Base-by-base conservation (phyloP, 352 stramenopile species). In the Phytophthora agathidicida region DNA sequence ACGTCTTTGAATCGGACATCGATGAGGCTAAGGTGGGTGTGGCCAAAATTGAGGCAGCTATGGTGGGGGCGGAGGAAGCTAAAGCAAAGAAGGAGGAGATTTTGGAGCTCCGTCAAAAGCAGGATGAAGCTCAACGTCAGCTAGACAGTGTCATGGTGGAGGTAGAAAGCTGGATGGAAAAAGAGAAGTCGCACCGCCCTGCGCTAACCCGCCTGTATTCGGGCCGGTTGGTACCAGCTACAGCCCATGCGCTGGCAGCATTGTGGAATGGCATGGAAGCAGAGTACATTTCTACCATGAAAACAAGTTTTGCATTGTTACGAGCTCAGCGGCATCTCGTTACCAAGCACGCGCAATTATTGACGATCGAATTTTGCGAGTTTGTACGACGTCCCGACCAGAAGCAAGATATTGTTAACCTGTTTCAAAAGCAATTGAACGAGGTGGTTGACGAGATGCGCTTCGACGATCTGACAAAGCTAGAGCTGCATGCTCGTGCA, bases 41-140 rank as follows among this genome's bases (percentile, higher is more conserved):
- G 7, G 16, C 48, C 2, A 60, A 47, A 6, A 64, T 71, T 1
- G 68, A 86, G 35, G 60, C 71, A 2, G 51, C 63, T 0, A 44
- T 93, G 7, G 62, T 77, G 8, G 75, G 86, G 35, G 83, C 70
- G 5, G 83, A 93, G 67, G 80, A 91, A 35, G 66, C 73, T 11
- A 93, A 90, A 44, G 77, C 73, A 19, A 93, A 93, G 52, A 93
- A 93, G 55, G 83, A 93, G 26, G 81, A 93, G 28, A 38, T 88
- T 28, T 42, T 66, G 0, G 81, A 87, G 35, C 56, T 86, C n/a
- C 70, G 73, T 7, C 51, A 60, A 9, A 70, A 60, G 5, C n/a
- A 82, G 24, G 72, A 85, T 3, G 51, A 60, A 16, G 66, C 61
- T 5, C 62, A 75, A n/a, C 70, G 65, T 32, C 67, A 62, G 3